Base-by-base conservation (phyloP, 257 asterid species). In the Nicotiana benthamiana region DNA sequence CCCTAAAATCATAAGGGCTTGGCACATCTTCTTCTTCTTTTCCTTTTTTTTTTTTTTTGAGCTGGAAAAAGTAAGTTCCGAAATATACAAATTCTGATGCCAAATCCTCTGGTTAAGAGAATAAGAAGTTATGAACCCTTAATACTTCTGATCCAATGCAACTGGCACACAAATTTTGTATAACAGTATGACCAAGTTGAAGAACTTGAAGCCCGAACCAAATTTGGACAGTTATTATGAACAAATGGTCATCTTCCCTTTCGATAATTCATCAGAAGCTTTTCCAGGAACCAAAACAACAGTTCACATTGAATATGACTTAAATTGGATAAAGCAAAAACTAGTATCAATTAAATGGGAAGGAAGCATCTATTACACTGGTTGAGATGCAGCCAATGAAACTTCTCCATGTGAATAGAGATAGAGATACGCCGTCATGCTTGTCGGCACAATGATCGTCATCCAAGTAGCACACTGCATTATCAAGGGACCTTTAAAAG, bases 321-420 rank as follows among this genome's bases (percentile, higher is more conserved):
- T 74, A 74, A 74, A 74, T 24, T 52, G 20, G 82, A 34, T 9
- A 78, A 83, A 72, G 20, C 8, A 76, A 77, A 77, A 63, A 24
- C 17, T n/a, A 9, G 15, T 79, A 80, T 63, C 66, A 80, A 75
- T 66, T 83, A 36, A 70, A 75, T 48, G 83, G 80, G 83, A 92
- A 90, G 88, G 98, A 90, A 89, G 91, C 95, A 96, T 96, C 99
- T 96, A 96, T 94, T 96, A 96, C 99, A 96, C 99, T 91, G 99
- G 99, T 96, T 96, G 99, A 83, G 90, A 96, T 75, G 99, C 99
- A 79, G 99, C 98, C 90, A 94, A 87, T 27, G 95, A 84, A 81
- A 94, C 97, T 90, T 94, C 99, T 83, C 99, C 99, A 30, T 96
- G 97, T 82, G 99, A 96, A 85, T 96, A 96, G 81, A 96, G 97